Percentiles rank a stretch among this genome's conserved stretches.
These are phyloP conservation scores for Pachysolen tannophilus DNA, from an alignment of 805 yeast species.

Conservation along the genomic window DNA sequence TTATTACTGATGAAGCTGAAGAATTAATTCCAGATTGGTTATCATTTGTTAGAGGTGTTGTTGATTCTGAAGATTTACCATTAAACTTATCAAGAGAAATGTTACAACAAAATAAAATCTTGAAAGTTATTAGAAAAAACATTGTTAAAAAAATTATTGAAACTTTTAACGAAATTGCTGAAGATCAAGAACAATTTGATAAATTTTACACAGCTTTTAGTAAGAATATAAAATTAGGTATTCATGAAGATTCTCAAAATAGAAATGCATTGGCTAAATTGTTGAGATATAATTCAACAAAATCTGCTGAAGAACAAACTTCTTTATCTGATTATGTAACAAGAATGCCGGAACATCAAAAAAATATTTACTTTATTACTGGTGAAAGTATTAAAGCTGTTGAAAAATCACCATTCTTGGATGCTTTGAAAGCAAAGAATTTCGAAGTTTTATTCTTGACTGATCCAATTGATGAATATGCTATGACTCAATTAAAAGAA, in stretches of 20 bases:
- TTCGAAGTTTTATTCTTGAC: conserved; percentile 96
- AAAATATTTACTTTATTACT: conserved; percentile 98
- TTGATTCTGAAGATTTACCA: conserved; percentile 99
- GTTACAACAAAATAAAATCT: conserved; percentile 99
- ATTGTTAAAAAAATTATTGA: conserved; percentile 97
- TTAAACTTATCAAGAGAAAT: conserved; percentile 99
- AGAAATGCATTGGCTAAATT: conserved; percentile 92
- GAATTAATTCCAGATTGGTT: conserved; percentile 99
- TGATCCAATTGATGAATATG: conserved; percentile 99
- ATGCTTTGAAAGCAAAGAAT: conserved; percentile 96
- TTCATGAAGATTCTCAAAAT: conserved; percentile 98
- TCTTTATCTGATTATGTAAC: conserved; percentile 96
- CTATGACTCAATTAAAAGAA: conserved; percentile 98
- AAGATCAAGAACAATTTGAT: conserved; percentile 97
- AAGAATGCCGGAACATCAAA: conserved; percentile 99
- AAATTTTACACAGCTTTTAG: conserved; percentile 97
- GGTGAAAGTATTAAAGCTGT: conserved; percentile 98
- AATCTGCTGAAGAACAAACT: conserved; percentile 88
- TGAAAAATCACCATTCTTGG: conserved; percentile 98
- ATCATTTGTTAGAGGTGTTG: conserved; percentile 96
- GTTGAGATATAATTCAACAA: conserved; percentile 95
- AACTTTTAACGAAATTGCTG: conserved; percentile 98
- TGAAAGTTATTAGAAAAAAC: conserved; percentile 99
- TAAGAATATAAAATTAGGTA: conserved; percentile 97
- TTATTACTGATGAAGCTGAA: conserved; percentile 99